Evolutionary conservation across 768 basidiomycete species (phyloP).

Genomic region (Porpolomopsis calyptriformis): DNA sequence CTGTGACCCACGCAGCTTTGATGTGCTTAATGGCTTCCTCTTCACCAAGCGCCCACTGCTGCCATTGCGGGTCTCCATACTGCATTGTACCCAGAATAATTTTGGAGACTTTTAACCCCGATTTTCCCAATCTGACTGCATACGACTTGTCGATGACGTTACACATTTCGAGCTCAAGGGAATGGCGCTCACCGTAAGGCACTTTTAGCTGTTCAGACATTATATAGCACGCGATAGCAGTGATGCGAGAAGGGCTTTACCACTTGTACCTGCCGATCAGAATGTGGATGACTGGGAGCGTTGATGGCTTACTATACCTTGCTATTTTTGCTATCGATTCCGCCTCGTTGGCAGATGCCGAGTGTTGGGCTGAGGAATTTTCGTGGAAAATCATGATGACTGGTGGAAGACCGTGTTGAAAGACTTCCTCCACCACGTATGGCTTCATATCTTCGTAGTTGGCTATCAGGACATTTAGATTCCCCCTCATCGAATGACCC

Average conservation of each 20-base stretch:
- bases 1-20: conserved; percentile 25
- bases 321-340: no score
- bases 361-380: no score
- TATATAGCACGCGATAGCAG: no score
- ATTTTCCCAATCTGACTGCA: conserved; percentile 38
- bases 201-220: conserved; percentile 9
- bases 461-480: conserved; percentile 40
- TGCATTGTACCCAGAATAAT: conserved; percentile 57
- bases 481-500: conserved; percentile 9
- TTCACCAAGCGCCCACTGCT: conserved; percentile 36
- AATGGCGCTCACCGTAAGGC: conserved; percentile 19
- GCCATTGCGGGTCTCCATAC: conserved; percentile 46
- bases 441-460: conserved; percentile 52
- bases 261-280: no score
- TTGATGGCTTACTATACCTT: no score
- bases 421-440: conserved; percentile 18
- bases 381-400: no score
- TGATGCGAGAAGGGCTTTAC: no score
- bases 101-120: conserved; percentile 53
- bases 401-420: no score
- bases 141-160: no score
- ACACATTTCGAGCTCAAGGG: no score
- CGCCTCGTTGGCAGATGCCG: no score
- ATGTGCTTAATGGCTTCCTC: conserved; percentile 39
- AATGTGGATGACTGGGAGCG: no score